Base-by-base conservation (phyloP, 1,139 yeast genomes). In the Casaregolazyma suthepensis region DNA sequence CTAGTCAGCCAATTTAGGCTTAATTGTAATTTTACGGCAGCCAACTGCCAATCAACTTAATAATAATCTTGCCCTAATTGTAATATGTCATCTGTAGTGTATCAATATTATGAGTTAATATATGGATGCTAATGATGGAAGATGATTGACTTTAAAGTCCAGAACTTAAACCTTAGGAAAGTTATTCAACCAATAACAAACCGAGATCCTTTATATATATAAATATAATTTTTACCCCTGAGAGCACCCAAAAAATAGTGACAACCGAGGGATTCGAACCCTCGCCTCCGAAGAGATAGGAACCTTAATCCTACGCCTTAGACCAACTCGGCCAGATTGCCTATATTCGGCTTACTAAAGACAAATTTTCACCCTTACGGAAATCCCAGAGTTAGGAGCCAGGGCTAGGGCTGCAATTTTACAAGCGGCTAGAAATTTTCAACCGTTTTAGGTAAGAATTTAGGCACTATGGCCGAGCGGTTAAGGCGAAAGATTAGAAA, bases 401-500 rank as follows among this genome's bases (percentile, higher is more conserved):
- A 7, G 17, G 40, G 40, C 13, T 15, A 6, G 40, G 40, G 17
- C 5, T 4, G 5, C 5, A 13, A 35, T 31, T 31, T 35, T 35
- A 35, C 40, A 35, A 35, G 40, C 13, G 40, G 40, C 40, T 35
- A 35, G 17, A 13, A 35, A 15, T 9, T 2, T 6, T 3, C 7
- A 5, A 29, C 1, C 18, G 15, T 5, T 1, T n/a, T 38, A 20
- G n/a, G 2, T 18, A 22, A n/a, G 22, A 53, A 50, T 5, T 23
- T 52, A 46, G 85, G 77, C 83, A 79, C 78, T 76, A 79, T 81
- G 85, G 82, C 85, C 85, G 85, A 81, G 85, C 77, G 85, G 85
- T 80, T 81, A 81, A 81, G 85, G 85, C 82, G 85, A 80, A 77
- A 82, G 87, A 83, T 85, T 83, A 85, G 87, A 83, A 82, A 76